Evolutionary conservation across 441 rosid species (phyloP).

Genomic region (Hura crepitans): DNA sequence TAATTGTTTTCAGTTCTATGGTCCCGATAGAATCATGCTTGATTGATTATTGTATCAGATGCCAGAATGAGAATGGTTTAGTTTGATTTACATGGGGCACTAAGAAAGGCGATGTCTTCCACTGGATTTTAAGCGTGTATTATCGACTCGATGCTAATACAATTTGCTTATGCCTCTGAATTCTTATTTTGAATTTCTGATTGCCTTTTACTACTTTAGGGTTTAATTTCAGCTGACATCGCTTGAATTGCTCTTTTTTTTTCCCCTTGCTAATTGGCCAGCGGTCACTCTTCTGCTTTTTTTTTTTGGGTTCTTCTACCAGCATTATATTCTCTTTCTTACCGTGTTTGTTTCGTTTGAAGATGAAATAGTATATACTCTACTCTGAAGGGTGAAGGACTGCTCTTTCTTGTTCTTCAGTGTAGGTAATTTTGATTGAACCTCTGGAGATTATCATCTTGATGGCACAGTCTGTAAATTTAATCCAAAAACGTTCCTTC

Average conservation of each 20-base stretch:
- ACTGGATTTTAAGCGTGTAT: neutral
- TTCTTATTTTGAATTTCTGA: neutral
- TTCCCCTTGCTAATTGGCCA: neutral
- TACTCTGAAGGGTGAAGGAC: neutral
- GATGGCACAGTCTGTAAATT: slow-evolving; percentile 44
- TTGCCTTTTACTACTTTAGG: neutral
- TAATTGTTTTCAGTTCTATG: neutral
- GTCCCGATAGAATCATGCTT: neutral
- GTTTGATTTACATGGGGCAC: neutral
- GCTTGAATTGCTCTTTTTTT: neutral
- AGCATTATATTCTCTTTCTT: neutral
- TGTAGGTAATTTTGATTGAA: slow-evolving; percentile 5
- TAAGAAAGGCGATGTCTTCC: neutral
- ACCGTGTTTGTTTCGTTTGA: neutral
- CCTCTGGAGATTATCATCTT: neutral
- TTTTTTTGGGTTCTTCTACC: neutral
- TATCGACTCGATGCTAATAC: too few species aligned
- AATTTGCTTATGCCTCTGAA: neutral
- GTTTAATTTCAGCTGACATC: neutral
- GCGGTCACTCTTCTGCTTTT: neutral
- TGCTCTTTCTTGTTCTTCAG: neutral
- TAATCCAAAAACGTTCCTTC: slow-evolving; percentile 26
- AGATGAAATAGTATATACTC: neutral
- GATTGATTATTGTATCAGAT: neutral
- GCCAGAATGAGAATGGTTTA: neutral